Base-by-base conservation (phyloP, 2,329 filamentous ascomycete species). In the Pseudogymnoascus sp. region DNA sequence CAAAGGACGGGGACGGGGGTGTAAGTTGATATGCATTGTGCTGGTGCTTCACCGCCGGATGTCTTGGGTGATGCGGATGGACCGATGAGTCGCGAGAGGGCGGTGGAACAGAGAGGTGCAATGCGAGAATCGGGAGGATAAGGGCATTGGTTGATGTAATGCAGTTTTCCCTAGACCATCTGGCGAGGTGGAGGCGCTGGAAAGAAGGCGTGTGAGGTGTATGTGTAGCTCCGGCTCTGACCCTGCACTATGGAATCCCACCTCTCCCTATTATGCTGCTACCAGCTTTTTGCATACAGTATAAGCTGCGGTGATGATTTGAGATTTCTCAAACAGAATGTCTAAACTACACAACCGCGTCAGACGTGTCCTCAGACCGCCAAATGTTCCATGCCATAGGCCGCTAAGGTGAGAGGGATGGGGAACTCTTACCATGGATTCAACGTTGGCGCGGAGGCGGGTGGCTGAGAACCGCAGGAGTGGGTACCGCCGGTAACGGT, bases 1-100 rank as follows among this genome's bases (percentile, higher is more conserved):
- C 43, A 52, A 52, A 52, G 43, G 43, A 52, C 43, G 43, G 43
- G 43, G 43, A 52, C 43, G 43, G 43, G 43, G 43, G 14, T 26
- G 43, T 29, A 6, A 2, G 43, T 52, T 52, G 43, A 52, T 52
- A 52, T 29, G 43, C 43, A 52, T 52, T 29, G 23, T 52, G 43
- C 14, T 16, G 10, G 23, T 29, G 41, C 23, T 16, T 52, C 43
- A 52, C 43, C 43, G 43, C 23, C 14, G 23, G 14, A 4, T 29
- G 43, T 52, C 43, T 52, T 52, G 8, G 43, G 41, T 7, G 16
- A 4, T 23, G 19, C 11, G 41, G 11, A 14, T 23, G 41, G 2
- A 19, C 3, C 11, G 19, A 19, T 19, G 16, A 38, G 37, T 35
- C 2, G 16, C 21, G 16, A 21, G 16, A 41, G 39, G 16, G 16